Evolutionary conservation across 352 stramenopile species (phyloP), one percentile per base, ranked within the genome.

Genomic region (Pythium inflatum): DNA sequence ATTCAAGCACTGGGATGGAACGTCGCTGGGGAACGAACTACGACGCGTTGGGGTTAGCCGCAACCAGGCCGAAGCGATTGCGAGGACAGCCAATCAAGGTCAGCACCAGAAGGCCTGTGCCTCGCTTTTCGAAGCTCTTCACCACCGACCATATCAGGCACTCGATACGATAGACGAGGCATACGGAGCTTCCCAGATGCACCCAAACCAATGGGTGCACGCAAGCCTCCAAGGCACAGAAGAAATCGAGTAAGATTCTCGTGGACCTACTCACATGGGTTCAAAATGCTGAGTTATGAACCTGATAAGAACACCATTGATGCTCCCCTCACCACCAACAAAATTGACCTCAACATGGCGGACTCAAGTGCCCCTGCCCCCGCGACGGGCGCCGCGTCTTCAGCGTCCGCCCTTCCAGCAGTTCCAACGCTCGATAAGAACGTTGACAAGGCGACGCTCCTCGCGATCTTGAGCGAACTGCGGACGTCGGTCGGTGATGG

Each of bases 401-500:
- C 41, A 5, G 27, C 36, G n/a, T 14, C 46, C 20, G 53, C 45
- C 5, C 36, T 48, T 46, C 0, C 30, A 11, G 34, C n/a, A 20
- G 11, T 38, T 6, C 58, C 31, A 3, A 4, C 31, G 22, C 45
- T 57, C 31, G 70, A 76, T 46, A 71, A 68, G 43, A 83, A 80
- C 54, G 68, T 77, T 6, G 77, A 81, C 28, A 51, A 76, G n/a
- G 45, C 74, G 3, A 82, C 82, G 25, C 65, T 92, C 61, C 71
- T 92, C n/a, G 80, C 83, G 22, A 91, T 94, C 66, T 71, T 94
- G 57, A 66, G 78, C 3, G 82, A 92, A 55, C 64, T 94, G 22
- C 81, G 83, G 33, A 69, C 78, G 62, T 77, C 78, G 18, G 80
- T 89, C 33, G 86, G 86, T n/a, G 75, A 79, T 34, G 87, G 86